Evolutionary conservation across 2,329 filamentous ascomycete genomes (phyloP), one percentile per base, ranked within the genome.

Genomic region (Diaporthe nobilis): DNA sequence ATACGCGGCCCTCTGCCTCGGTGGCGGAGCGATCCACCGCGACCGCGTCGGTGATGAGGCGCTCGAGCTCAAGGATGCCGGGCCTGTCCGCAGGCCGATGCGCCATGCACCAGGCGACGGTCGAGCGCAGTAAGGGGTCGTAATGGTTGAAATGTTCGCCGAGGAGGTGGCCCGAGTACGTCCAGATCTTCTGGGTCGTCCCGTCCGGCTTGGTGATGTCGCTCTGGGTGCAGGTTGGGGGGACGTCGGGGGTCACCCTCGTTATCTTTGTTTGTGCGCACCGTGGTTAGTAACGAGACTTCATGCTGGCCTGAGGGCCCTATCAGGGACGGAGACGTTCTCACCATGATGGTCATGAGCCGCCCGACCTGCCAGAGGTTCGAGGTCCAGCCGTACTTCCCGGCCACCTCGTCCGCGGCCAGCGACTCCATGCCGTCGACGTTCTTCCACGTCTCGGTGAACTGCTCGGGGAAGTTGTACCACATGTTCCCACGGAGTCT

Each of bases 341-440:
- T 74, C 10, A 58, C 72, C 37, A 74, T 49, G 17, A 74, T 74
- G 9, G 37, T 47, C 72, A 74, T 74, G 10, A 68, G 61, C 9
- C 44, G 72, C 20, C 47, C 72, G 7, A 49, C 61, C 49, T 67
- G 60, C 72, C 72, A 74, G 51, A 74, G 22, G 37, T 74, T 74
- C 37, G 71, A 42, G 20, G 55, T 37, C 72, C 72, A 74, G 61
- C 53, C 61, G n/a, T 49, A 73, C 17, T 67, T 65, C 1, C 71
- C 71, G 2, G 71, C 47, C 25, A 53, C 49, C 1, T 74, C 72
- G 22, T 68, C 60, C n/a, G 28, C 49, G 2, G 28, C 31, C 7
- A 68, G 28, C 17, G 31, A 42, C 49, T 74, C 72, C 20, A 58
- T 68, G 10, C 22, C 5, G 17, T 55, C 49, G 15, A 44, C 4